Evolutionary conservation across 164 flowering plant species (phyloP), one percentile per base, ranked within the genome.

Genomic region (Aristolochia contorta): DNA sequence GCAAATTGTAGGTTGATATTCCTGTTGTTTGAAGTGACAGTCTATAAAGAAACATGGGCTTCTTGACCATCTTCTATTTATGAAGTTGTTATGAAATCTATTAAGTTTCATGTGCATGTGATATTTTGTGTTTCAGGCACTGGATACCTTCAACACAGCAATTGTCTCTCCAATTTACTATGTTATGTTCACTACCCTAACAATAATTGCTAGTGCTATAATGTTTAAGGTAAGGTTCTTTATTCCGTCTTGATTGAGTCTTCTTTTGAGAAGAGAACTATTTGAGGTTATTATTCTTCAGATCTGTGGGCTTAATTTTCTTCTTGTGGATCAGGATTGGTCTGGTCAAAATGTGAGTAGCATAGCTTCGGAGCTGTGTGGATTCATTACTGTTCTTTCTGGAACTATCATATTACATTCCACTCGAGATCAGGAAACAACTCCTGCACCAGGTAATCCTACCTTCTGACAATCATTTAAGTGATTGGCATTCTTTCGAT

Each of bases 81-180:
- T 37, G 9, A 8, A 37, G 9, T 3, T 37, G 43, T 37, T 37
- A 4, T 6, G 43, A 37, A 37, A n/a, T 23, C 7, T n/a, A 21
- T 49, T 22, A 19, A 50, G 22, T n/a, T 49, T 49, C 53, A 49
- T 6, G 19, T 18, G 19, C 51, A 8, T 16, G 7, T 22, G 56
- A 23, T 53, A 15, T 5, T 53, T 53, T 3, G 56, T 61, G 23
- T 69, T 74, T 18, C 82, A 90, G 97, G 95, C 97, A 45, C 71
- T 89, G 72, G 96, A 89, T 71, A 84, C 98, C 60, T 92, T 89
- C 78, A 85, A 79, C 63, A 83, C 98, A 1, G 91, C 96, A 58
- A 72, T 92, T 61, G 98, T 92, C 71, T 89, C 98, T 74, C 98
- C 96, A 50, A 84, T 92, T 57, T 89, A 89, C 62, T 92, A 92